Evolutionary conservation across 208 protist species (phyloP), one percentile per base, ranked within the genome.

Genomic region (Lotmaria passim): DNA sequence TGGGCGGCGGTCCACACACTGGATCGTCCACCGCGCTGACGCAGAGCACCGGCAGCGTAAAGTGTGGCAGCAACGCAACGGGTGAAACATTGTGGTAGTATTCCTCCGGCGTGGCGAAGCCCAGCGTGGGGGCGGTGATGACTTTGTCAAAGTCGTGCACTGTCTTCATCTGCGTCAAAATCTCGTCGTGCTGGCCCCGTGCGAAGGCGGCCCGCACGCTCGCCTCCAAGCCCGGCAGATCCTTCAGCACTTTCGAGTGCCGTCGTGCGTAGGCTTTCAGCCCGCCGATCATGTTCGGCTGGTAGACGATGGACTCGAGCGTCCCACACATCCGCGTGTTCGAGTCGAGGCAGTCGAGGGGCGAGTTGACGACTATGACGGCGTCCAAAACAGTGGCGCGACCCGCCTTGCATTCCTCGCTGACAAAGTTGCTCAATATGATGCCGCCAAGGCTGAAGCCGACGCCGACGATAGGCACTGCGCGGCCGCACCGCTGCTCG

Each of bases 371-470:
- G 31, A 80, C 55, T 46, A 90, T 44, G 3, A 75, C 83, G 8
- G 83, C 85, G 46, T 86, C 75, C 17, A 94, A 73, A 17, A 34
- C 28, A 0, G 55, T 19, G 0, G 33, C 7, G 23, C 51, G 59
- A 21, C 75, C 77, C 15, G 34, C 69, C 48, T 60, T 43, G 55
- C 73, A 69, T 62, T 90, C 81, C 65, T 94, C 89, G 1, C 62
- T 73, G 19, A 82, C 65, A 64, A 78, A 94, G 65, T 90, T 90
- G 44, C 79, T 43, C 7, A 94, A 52, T 44, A 94, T 89, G 15
- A 89, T 76, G 28, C 89, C 89, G 11, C 89, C 89, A 11, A 94
- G 69, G 70, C 85, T 91, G 72, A 94, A 91, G 23, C 89, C 89
- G 17, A 89, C 64, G 30, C 55, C 83, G 52, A 88, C 66, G 31